Conservation (phyloP, 257 asterid species). For the Plantago elongata region DNA sequence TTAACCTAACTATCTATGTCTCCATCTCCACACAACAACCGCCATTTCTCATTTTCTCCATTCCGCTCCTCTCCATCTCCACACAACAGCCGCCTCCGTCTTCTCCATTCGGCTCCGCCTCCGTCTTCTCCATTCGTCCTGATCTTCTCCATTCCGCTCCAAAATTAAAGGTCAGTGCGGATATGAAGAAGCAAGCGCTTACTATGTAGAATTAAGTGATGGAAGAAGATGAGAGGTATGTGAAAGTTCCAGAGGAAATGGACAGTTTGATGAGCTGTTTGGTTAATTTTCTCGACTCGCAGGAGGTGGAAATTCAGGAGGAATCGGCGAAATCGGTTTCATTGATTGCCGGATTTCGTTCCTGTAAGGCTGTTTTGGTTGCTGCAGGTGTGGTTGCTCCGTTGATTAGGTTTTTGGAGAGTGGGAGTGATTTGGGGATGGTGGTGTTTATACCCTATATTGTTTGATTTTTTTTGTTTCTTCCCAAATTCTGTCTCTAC, state of each 20-base stretch:
- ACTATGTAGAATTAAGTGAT: slow-evolving; percentile 48
- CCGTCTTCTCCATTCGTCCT: too few species aligned
- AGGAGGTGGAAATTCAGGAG: slow-evolving; percentile 50
- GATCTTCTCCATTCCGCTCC: too few species aligned
- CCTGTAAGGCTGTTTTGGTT: slow-evolving; percentile 34
- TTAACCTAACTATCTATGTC: too few species aligned
- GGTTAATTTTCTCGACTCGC: slow-evolving; percentile 62
- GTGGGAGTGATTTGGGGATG: slow-evolving; percentile 56
- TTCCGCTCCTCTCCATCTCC: too few species aligned
- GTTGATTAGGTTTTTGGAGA: slow-evolving; percentile 58
- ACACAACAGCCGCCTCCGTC: too few species aligned
- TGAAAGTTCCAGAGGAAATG: slow-evolving; percentile 46
- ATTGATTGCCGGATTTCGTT: slow-evolving; percentile 45
- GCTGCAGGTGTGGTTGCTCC: slow-evolving; percentile 60
- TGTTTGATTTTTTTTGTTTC: too few species aligned
- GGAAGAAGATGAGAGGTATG: slow-evolving; percentile 64
- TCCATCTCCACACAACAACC: too few species aligned
- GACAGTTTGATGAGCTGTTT: slow-evolving; percentile 42
- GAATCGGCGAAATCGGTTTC: slow-evolving; percentile 55
- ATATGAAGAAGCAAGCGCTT: slow-evolving; percentile 76
- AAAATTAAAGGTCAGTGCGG: too few species aligned
- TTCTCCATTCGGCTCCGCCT: too few species aligned
- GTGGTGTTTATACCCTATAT: too few species aligned
- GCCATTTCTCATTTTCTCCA: too few species aligned
- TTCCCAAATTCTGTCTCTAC: too few species aligned